These are phyloP conservation scores for Penicillium sp. DNA, from an alignment of 2,329 filamentous ascomycete species.

Conservation along the genomic window DNA sequence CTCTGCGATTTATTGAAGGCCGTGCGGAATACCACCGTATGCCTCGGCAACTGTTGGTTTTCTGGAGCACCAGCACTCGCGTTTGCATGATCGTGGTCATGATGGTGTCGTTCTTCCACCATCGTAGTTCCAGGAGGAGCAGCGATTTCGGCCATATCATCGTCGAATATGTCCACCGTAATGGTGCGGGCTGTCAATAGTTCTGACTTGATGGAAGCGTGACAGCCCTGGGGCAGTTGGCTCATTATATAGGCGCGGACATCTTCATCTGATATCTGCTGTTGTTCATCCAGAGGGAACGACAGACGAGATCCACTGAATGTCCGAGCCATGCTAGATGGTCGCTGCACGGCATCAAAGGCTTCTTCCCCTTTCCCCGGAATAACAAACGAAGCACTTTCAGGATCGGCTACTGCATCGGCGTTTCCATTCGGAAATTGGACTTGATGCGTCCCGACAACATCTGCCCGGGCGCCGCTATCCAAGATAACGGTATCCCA, in stretches of 20 bases:
- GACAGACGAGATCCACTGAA: conserved; percentile 28
- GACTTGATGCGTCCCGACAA: conserved; percentile 43
- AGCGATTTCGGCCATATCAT: conserved; percentile 41
- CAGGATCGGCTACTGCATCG: conserved; percentile 48
- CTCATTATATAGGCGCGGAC: conserved; percentile 49
- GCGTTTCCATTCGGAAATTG: conserved; percentile 35
- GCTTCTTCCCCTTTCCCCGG: conserved; percentile 36
- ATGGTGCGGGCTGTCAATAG: conserved; percentile 46
- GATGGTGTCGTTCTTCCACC: conserved; percentile 47
- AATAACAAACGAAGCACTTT: conserved; percentile 52
- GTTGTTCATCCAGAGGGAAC: conserved; percentile 36
- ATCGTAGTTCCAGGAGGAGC: conserved; percentile 47
- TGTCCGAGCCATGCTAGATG: conserved; percentile 23
- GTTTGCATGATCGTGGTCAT: conserved; percentile 43
- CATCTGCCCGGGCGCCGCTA: conserved; percentile 46
- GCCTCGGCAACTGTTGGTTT: conserved; percentile 38
- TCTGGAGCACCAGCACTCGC: conserved; percentile 42
- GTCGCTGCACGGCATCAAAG: conserved; percentile 42
- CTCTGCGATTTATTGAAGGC: conserved; percentile 42
- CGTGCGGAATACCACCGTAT: conserved; percentile 47
- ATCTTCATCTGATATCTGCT: conserved; percentile 45
- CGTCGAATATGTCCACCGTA: conserved; percentile 47
- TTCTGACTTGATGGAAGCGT: conserved; percentile 45
- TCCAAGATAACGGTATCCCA: conserved; percentile 51
- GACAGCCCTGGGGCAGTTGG: conserved; percentile 43